Base-by-base conservation (phyloP, 2,329 filamentous ascomycete genomes). In the Fonsecaea multimorphosa region DNA sequence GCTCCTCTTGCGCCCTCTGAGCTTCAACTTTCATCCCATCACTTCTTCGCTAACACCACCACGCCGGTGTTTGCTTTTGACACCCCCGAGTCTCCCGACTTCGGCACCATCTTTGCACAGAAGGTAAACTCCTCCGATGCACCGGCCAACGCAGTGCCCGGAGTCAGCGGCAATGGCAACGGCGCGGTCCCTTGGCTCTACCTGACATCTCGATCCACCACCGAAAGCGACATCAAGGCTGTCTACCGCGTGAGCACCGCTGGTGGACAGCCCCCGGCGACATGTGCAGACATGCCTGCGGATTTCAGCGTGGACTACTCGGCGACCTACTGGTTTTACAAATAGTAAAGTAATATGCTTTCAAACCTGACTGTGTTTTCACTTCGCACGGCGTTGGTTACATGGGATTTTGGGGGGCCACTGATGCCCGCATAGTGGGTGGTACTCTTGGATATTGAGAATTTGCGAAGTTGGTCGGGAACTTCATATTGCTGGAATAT, bases 161-260 rank as follows among this genome's bases (percentile, higher is more conserved):
- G 91, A 9, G 84, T 81, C 38, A 79, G 79, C 53, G 77, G 84
- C 57, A 72, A 81, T 5, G 89, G 89, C 62, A 84, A 90, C 73
- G 84, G 84, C 9, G 89, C 91, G 6, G 92, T 97, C 1, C 74
- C 89, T 0, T 97, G 93, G 93, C 82, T 98, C 68, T 91, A 90
- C 76, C 85, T 97, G 5, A 76, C 76, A 4, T 57, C 71, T 27
- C 64, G 67, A 54, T 46, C 67, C 7, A 74, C 77, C 3, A 80
- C 83, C 27, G 76, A 79, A 53, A 84, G 82, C 32, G 85, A 84
- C n/a, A 89, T 86, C 1, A 67, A 69, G 44, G 63, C 64, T 76
- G 89, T 97, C 27, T 98, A 94, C 79, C 86, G 94, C 12, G 80
- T 97, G 52, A 85, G 91, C 73, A 98, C 94, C 11, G 92, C 90